Evolutionary conservation across 73 alveolate species (phyloP), one percentile per base, ranked within the genome.

Genomic region (Paramecium caudatum): DNA sequence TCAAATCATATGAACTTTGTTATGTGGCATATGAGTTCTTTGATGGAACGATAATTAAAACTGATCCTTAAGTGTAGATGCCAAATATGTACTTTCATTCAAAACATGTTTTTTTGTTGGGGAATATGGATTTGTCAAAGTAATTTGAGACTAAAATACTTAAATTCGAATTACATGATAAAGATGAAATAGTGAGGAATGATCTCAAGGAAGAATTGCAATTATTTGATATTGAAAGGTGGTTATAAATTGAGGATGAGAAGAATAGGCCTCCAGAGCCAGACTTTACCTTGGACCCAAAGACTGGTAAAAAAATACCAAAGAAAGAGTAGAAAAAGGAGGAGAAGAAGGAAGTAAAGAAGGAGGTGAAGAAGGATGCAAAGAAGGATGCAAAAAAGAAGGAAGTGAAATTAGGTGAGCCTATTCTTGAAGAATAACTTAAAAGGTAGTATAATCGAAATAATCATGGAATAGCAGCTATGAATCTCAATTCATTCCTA

Each of bases 401-500:
- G 30, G 93, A 55, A 78, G 93, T 62, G 43, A 86, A 63, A 63
- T 86, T 41, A 41, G 84, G 81, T n/a, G 93, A 86, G 13, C 93
- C 93, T 8, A 86, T 86, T 23, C 36, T 30, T 41, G 93, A 86
- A 36, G 87, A 62, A 36, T 61, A 47, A 25, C 36, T 46, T 5
- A 55, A 78, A 43, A 70, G 48, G 65, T 78, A 86, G 43, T 63
- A 63, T 21, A 70, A 86, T 62, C 36, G 93, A 63, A 86, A 86
- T 63, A 86, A 86, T 43, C 80, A 86, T 86, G 93, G 93, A 41
- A 63, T 86, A 15, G 90, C 93, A 33, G 34, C 69, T 4, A 49
- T 86, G 48, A 62, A 62, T 62, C 46, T 86, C 19, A 25, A 61
- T 36, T 69, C 82, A 8, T 65, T 86, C 39, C 17, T 61, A 8